Base-by-base conservation (phyloP, 768 basidiomycete species). In the Hypholoma fasciculare region DNA sequence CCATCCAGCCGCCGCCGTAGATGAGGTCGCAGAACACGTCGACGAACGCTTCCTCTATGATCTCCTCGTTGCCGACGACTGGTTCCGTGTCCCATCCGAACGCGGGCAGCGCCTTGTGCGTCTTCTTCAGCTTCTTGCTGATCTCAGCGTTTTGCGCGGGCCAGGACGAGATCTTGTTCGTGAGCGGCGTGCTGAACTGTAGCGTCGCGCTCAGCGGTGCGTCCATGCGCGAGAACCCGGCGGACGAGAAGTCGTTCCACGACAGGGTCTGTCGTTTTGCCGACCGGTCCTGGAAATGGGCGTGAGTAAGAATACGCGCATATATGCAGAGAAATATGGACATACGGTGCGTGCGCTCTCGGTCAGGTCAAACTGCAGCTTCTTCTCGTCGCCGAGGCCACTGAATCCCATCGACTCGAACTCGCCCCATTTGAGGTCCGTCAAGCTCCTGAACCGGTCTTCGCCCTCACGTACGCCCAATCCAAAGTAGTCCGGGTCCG, bases 81-180 rank as follows among this genome's bases (percentile, higher is more conserved):
- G 94, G 91, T 42, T 88, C 88, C 0, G 92, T 96, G 67, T 97
- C 94, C 91, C 94, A 96, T 0, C 92, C 89, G 68, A 99, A 99
- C 1, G 88, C 76, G 1, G 94, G 93, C 20, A 96, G 78, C 1
- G 82, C 74, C 68, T 89, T 90, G 66, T 94, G 89, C 3, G 86
- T 80, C 74, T 96, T 96, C 72, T 91, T 91, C 39, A 98, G 73
- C 70, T 94, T 92, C 65, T 83, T 86, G 19, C 79, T 81, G 7
- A 96, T 76, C 63, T 87, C 93, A 0, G 84, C 87, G 27, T 82
- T 86, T 40, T 93, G 85, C 4, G 81, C 71, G 0, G 92, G 90
- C 92, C 91, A 94, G 0, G 86, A 68, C 1, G 82, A 80, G 53
- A 94, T 88, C 7, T 75, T 73, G 61, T 72, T 67, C 17, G 74